phyloP scores from a whole-genome alignment of 371 early-diverging fungal genomes.

The Zychaea mexicana region DNA sequence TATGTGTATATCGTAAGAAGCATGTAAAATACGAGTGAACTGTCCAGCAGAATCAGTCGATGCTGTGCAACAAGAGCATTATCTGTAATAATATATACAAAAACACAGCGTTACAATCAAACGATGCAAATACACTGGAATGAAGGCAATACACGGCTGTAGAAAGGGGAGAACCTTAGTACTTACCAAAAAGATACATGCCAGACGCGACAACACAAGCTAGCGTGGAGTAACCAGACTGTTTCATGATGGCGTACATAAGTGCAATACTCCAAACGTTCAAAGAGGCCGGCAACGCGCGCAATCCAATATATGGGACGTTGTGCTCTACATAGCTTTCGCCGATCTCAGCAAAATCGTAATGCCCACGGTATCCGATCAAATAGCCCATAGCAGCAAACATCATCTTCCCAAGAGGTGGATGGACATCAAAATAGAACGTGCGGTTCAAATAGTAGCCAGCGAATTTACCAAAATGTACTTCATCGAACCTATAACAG shows the following conservation, averaged over 20 bases:
- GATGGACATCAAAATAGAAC: conserved; percentile 99
- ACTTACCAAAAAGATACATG: conserved; percentile 80
- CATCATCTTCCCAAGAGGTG: conserved; percentile 96
- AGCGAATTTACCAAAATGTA: conserved; percentile 99
- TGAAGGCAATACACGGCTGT: too few relatives aligned
- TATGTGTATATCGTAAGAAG: conserved; percentile 75
- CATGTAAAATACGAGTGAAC: conserved; percentile 85
- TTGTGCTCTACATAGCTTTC: conserved; percentile 77
- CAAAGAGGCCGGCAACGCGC: conserved; percentile 74
- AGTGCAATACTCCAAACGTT: conserved; percentile 78
- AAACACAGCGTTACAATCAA: too few relatives aligned
- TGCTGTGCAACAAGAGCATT: conserved; percentile 87
- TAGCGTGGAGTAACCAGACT: conserved; percentile 75
- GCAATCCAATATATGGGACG: conserved; percentile 84
- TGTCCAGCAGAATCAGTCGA: conserved; percentile 87
- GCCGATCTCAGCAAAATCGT: conserved; percentile 88
- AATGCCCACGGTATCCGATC: conserved; percentile 88
- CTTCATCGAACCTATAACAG: conserved; percentile 82
- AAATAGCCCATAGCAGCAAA: conserved; percentile 81
- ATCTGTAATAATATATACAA: conserved; percentile 55
- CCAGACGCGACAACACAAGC: conserved; percentile 69
- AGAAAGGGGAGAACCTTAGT: too few relatives aligned
- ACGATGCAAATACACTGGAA: not conserved
- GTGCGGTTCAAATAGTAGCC: conserved; percentile 88
- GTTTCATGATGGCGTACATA: conserved; percentile 77